Evolutionary conservation across 139 green algal genomes (phyloP).

Genomic region (Asterochloris sp.): DNA sequence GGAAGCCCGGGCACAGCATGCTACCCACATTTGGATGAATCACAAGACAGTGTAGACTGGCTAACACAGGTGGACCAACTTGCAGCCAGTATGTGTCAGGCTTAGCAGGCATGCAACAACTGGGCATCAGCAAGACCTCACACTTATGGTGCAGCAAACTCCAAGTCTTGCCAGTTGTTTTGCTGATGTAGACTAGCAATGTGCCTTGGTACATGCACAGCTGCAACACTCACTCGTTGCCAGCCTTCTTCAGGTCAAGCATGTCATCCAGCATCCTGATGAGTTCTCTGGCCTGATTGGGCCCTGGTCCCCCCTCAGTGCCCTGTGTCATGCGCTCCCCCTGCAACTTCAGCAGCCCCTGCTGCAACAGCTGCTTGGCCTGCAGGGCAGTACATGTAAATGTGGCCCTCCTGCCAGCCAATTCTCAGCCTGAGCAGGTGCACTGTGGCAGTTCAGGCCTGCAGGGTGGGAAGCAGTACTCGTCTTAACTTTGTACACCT

Average conservation of each 20-base stretch:
- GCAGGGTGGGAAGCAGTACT: neutral
- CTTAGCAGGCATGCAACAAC: no score
- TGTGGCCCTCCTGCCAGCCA: no score
- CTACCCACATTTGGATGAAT: neutral
- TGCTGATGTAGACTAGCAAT: neutral
- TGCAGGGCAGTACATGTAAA: neutral
- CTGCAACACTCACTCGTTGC: neutral
- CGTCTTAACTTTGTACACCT: no score
- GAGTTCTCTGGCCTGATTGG: neutral
- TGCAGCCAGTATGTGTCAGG: no score
- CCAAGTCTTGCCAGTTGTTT: no score
- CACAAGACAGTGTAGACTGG: no score
- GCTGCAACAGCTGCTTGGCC: neutral
- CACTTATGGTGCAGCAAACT: no score
- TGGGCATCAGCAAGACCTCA: no score
- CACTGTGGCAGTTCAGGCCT: neutral
- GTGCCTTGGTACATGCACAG: neutral
- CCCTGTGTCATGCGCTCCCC: slow-evolving; percentile 14
- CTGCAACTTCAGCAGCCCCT: slow-evolving; percentile 19
- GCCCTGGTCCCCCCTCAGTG: no score
- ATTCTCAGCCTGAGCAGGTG: no score
- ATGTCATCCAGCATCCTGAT: neutral
- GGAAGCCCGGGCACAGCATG: neutral
- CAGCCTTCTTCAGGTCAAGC: neutral
- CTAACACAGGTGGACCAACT: no score